Conservation (phyloP, 2,329 filamentous ascomycete genomes). For the Amesomyces nigricolor region DNA sequence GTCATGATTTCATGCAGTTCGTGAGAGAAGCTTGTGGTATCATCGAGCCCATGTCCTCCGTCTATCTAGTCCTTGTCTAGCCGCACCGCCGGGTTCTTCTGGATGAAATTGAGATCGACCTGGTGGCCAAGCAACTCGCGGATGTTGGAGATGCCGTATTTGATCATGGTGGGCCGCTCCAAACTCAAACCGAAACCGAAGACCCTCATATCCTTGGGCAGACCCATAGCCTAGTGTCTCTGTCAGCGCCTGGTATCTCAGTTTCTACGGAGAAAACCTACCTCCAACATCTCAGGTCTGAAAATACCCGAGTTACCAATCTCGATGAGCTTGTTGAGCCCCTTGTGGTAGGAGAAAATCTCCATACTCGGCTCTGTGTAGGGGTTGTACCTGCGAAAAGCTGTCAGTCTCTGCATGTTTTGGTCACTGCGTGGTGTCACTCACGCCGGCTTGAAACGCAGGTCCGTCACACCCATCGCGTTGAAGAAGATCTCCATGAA, state of each 20-base stretch:
- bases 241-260: background rate
- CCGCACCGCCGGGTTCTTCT: slow-evolving; percentile 83
- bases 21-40: background rate
- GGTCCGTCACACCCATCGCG: slow-evolving; percentile 81
- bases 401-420: slow-evolving; percentile 6
- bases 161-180: slow-evolving; percentile 97
- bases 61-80: slow-evolving; percentile 69
- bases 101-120: slow-evolving; percentile 88
- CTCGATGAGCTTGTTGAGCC: slow-evolving; percentile 85
- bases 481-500: slow-evolving; percentile 92
- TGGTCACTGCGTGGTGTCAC: slow-evolving; percentile 45
- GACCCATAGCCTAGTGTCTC: slow-evolving; percentile 6
- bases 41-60: slow-evolving; percentile 1
- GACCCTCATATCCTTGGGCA: slow-evolving; percentile 71
- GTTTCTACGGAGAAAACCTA: background rate
- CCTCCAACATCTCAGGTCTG: slow-evolving; percentile 84
- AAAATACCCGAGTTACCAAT: slow-evolving; percentile 99
- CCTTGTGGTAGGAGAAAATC: slow-evolving; percentile 92
- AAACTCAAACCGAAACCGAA: slow-evolving; percentile 91
- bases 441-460: slow-evolving; percentile 95
- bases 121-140: slow-evolving; percentile 90
- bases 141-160: slow-evolving; percentile 85
- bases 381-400: slow-evolving; percentile 60
- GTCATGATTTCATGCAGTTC: background rate
- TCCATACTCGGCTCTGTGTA: slow-evolving; percentile 97